A percentile compares a stretch with the other conserved stretches of the same genome.
These are phyloP conservation scores for Thozetella sp. DNA, from an alignment of 495 filamentous ascomycete genomes.

Conservation along the genomic window DNA sequence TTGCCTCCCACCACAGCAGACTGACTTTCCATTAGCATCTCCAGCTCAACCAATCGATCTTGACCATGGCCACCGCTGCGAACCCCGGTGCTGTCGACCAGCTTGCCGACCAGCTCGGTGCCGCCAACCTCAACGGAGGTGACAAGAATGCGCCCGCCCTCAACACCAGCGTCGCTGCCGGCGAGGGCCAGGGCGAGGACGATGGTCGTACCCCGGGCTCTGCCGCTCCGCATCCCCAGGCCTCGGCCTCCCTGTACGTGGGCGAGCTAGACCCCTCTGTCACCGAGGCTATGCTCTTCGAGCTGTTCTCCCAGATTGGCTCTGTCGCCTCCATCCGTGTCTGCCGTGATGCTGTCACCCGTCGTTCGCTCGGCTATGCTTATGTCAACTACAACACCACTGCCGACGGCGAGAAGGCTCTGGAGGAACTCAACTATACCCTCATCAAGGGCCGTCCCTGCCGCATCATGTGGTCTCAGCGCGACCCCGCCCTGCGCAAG, in stretches of 20 bases:
- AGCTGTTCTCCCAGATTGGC: constrained; percentile 99
- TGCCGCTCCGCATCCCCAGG: constrained; percentile 71
- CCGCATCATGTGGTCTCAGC: constrained; percentile 99
- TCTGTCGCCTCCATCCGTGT: constrained; percentile 99
- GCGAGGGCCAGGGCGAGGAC: constrained; percentile 52
- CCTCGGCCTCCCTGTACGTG: constrained; percentile 97
- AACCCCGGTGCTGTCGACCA: constrained; percentile 66
- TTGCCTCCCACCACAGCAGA: background rate
- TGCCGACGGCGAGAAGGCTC: constrained; percentile 91
- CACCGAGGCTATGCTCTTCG: constrained; percentile 99
- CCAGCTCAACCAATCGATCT: constrained; percentile 12
- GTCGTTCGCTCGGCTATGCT: constrained; percentile 97
- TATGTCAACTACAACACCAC: constrained; percentile 99
- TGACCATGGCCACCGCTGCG: constrained; percentile 65
- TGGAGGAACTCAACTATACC: constrained; percentile 99
- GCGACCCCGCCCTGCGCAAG: constrained; percentile 98
- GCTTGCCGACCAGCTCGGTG: constrained; percentile 64
- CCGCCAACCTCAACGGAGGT: constrained; percentile 61
- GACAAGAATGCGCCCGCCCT: constrained; percentile 64
- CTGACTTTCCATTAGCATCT: constrained; percentile 4
- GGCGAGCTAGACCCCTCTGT: constrained; percentile 97
- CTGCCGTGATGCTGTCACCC: constrained; percentile 98
- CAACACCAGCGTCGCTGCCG: constrained; percentile 63
- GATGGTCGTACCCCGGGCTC: constrained; percentile 73
- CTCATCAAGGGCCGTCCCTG: constrained; percentile 98